Conservation (phyloP, 257 asterid genomes). For the Lycium ferocissimum region DNA sequence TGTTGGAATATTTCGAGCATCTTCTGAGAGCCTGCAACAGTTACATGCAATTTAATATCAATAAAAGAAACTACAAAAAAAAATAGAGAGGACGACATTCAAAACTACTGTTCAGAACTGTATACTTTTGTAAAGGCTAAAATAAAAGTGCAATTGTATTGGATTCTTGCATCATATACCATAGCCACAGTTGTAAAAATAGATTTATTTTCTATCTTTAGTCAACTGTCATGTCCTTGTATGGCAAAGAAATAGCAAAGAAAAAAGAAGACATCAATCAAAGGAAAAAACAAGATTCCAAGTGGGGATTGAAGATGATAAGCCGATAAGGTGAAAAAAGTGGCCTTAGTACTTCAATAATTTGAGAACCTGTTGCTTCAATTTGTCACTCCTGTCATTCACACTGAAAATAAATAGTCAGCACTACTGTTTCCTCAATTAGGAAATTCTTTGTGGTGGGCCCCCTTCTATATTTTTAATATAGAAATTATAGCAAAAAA, state of each 20-base stretch:
- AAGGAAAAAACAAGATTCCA: not conserved
- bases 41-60: not conserved
- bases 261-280: conserved; percentile 16
- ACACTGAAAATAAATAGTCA: conserved; percentile 21
- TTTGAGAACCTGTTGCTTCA: conserved; percentile 24
- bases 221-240: conserved; percentile 31
- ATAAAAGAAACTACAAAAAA: not conserved
- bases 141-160: not conserved
- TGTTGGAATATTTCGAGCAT: conserved; percentile 19
- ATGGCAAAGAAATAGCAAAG: conserved; percentile 17
- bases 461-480: not conserved
- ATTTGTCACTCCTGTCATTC: conserved; percentile 26
- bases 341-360: conserved; percentile 15
- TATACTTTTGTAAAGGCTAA: not conserved
- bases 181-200: not conserved
- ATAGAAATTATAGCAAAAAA: no score
- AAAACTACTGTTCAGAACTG: not conserved
- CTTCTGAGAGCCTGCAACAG: not conserved
- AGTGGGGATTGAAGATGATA: conserved; percentile 25
- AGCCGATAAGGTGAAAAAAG: conserved; percentile 8
- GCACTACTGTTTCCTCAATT: conserved; percentile 25
- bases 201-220: not conserved
- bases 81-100: not conserved
- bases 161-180: not conserved
- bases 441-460: conserved; percentile 7